Conservation (phyloP, 2,329 filamentous ascomycete genomes). For the Escovopsis weberi region DNA sequence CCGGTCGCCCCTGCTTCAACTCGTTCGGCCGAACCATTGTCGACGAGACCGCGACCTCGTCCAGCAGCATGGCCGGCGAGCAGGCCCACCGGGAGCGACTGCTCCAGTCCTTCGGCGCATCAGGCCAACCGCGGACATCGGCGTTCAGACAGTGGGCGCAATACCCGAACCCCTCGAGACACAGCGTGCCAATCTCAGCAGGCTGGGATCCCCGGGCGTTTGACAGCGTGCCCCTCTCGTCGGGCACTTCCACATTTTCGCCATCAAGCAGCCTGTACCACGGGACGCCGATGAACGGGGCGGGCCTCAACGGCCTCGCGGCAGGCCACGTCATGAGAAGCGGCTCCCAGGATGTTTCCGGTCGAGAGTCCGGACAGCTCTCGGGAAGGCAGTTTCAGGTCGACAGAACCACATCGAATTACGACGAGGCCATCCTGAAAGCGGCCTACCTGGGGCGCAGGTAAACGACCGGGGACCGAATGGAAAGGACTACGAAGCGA, state of each 20-base stretch:
- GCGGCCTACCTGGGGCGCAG: slow-evolving; percentile 17
- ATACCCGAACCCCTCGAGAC: slow-evolving; percentile 7
- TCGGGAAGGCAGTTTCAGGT: slow-evolving; percentile 13
- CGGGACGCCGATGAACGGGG: slow-evolving; percentile 25
- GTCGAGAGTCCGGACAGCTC: neutral
- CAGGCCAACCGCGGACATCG: slow-evolving; percentile 15
- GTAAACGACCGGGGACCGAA: slow-evolving; percentile 4
- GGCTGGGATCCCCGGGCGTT: slow-evolving; percentile 9
- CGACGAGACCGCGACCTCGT: neutral
- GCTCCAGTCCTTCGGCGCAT: slow-evolving; percentile 19
- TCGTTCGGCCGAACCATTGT: slow-evolving; percentile 1
- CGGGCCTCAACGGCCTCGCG: slow-evolving; percentile 7
- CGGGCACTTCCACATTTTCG: slow-evolving; percentile 26
- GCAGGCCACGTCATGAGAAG: slow-evolving; percentile 6
- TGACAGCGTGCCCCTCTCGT: slow-evolving; percentile 11
- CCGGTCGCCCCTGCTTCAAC: slow-evolving; percentile 8
- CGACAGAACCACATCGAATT: slow-evolving; percentile 19
- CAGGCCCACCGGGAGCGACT: slow-evolving; percentile 20
- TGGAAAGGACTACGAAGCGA: too few species aligned
- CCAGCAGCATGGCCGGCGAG: slow-evolving; percentile 7
- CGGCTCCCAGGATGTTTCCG: slow-evolving; percentile 7
- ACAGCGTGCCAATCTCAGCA: slow-evolving; percentile 8
- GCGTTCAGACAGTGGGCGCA: slow-evolving; percentile 18
- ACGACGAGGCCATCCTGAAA: slow-evolving; percentile 21
- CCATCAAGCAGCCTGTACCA: slow-evolving; percentile 36